Evolutionary conservation across 2,329 filamentous ascomycete species (phyloP).

Genomic region (Achaetomium macrosporum): DNA sequence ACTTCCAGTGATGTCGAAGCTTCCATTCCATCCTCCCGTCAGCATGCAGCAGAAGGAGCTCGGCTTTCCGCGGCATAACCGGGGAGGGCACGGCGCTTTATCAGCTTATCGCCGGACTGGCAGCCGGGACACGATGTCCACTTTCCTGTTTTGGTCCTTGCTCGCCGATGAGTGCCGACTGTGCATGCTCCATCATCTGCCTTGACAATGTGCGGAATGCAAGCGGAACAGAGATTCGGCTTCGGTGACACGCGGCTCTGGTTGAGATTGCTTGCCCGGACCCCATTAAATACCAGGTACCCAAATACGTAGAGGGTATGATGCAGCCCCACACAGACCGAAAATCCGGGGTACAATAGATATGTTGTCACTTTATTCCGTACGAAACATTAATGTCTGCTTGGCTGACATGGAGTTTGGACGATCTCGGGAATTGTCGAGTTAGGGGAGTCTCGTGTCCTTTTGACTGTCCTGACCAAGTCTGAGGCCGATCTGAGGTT

Average conservation of each 20-base stretch:
- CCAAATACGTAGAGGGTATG: neutral
- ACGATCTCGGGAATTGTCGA: too few relatives aligned
- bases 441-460: too few relatives aligned
- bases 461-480: too few relatives aligned
- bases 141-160: conserved; percentile 13
- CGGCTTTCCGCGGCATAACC: conserved; percentile 24
- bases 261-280: neutral
- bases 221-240: conserved; percentile 9
- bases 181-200: neutral
- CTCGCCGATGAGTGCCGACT: conserved; percentile 5
- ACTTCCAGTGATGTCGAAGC: conserved; percentile 2
- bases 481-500: too few relatives aligned
- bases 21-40: conserved; percentile 1
- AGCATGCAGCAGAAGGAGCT: neutral
- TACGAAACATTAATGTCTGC: too few relatives aligned
- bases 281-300: neutral
- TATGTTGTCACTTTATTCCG: too few relatives aligned
- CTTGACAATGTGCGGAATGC: conserved; percentile 9
- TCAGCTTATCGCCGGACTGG: conserved; percentile 17
- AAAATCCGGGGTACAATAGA: too few relatives aligned
- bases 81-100: conserved; percentile 1
- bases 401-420: too few relatives aligned
- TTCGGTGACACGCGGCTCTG: conserved; percentile 8
- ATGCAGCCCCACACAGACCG: neutral
- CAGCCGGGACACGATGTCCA: conserved; percentile 20